phyloP scores from a whole-genome alignment of 495 filamentous ascomycete genomes.

The Daldinia grandis region DNA sequence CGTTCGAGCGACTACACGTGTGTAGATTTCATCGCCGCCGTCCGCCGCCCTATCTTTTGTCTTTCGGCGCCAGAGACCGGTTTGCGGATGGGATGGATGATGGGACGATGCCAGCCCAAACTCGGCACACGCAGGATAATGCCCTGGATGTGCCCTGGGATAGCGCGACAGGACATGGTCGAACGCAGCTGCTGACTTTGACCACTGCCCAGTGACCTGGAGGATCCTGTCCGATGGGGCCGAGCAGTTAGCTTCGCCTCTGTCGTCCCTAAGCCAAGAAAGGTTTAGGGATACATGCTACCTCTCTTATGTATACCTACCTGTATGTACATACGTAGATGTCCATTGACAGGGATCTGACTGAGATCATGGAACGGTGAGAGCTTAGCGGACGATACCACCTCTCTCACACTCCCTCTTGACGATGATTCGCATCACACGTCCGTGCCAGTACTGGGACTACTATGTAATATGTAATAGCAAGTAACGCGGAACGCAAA shows the following conservation, averaged over 20 bases:
- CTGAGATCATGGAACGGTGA: constrained; percentile 43
- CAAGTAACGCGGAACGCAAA: constrained; percentile 1
- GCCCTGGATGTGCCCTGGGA: constrained; percentile 15
- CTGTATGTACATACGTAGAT: constrained; percentile 26
- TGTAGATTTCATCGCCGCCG: constrained; percentile 26
- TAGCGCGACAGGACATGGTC: constrained; percentile 18
- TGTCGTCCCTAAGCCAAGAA: constrained; percentile 33
- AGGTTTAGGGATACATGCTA: constrained; percentile 32
- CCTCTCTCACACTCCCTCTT: constrained; percentile 20
- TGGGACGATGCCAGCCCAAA: constrained; percentile 31
- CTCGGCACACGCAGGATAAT: constrained; percentile 16
- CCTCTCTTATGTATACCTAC: constrained; percentile 9
- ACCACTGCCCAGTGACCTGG: constrained; percentile 25
- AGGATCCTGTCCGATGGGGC: constrained; percentile 46
- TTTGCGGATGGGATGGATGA: constrained; percentile 9
- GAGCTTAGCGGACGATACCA: constrained; percentile 32
- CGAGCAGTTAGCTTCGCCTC: constrained; percentile 45
- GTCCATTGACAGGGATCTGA: constrained; percentile 34
- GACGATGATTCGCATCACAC: constrained; percentile 39
- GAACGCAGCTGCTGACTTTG: constrained; percentile 32
- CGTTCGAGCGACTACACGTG: constrained; percentile 39
- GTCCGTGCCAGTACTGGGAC: constrained; percentile 26
- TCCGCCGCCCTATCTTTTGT: constrained; percentile 15
- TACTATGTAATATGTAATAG: no score
- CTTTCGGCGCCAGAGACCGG: constrained; percentile 14